phyloP scores from a whole-genome alignment of 768 basidiomycete genomes.

The Asterophora lycoperdoides region DNA sequence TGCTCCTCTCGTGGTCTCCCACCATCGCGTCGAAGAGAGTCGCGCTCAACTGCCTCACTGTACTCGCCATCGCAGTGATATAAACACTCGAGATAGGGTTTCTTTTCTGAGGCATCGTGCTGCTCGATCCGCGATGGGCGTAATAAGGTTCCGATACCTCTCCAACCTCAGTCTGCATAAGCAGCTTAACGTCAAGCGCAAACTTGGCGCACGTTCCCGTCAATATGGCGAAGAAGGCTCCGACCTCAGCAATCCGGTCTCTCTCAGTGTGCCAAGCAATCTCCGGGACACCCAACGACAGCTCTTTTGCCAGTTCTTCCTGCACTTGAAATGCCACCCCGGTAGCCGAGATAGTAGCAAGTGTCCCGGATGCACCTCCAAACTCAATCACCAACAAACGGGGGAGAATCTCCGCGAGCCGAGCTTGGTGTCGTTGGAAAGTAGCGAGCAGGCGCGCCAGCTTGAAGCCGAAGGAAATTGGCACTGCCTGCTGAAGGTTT shows the following conservation, averaged over 20 bases:
- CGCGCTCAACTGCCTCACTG: constrained; percentile 35
- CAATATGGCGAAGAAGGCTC: constrained; percentile 40
- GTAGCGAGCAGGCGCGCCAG: constrained; percentile 40
- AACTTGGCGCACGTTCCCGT: constrained; percentile 45
- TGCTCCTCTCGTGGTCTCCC: constrained; percentile 44
- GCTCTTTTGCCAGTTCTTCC: constrained; percentile 25
- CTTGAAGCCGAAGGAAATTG: constrained; percentile 44
- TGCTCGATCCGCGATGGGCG: constrained; percentile 41
- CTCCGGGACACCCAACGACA: constrained; percentile 25
- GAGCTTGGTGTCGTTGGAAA: constrained; percentile 35
- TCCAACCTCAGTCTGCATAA: constrained; percentile 45
- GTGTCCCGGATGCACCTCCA: constrained; percentile 42
- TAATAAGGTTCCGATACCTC: constrained; percentile 43
- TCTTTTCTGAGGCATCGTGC: constrained; percentile 50
- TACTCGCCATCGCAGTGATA: constrained; percentile 39
- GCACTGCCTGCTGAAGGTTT: constrained; percentile 46
- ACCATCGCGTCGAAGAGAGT: constrained; percentile 44
- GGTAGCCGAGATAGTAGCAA: constrained; percentile 38
- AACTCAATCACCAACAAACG: constrained; percentile 41
- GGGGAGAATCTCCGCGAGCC: constrained; percentile 32
- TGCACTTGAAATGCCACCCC: constrained; percentile 33
- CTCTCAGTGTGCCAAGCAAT: constrained; percentile 41
- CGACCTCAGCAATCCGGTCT: constrained; percentile 40
- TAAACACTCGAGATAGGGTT: constrained; percentile 44
- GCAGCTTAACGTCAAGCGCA: constrained; percentile 39